Evolutionary conservation across 768 basidiomycete genomes (phyloP).

Genomic region (Calocera viscosa): DNA sequence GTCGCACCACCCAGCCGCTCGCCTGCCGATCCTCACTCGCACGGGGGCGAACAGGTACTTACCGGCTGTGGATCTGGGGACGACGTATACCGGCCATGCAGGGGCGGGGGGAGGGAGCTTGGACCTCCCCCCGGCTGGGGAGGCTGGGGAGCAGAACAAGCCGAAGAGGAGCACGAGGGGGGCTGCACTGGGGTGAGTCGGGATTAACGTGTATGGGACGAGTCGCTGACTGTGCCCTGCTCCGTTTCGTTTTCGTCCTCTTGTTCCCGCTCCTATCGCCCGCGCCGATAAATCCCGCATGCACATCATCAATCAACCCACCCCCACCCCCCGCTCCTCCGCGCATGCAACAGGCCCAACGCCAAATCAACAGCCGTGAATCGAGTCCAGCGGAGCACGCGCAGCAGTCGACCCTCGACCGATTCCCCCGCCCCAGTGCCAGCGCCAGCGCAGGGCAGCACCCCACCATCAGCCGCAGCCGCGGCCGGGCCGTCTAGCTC

Average conservation of each 20-base stretch:
- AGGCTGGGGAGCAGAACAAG: background rate
- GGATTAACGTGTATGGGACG: background rate
- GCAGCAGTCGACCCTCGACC: background rate
- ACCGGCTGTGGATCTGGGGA: background rate
- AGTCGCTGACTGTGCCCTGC: background rate
- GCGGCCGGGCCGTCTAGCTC: background rate
- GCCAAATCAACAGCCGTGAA: constrained; percentile 3
- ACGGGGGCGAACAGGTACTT: background rate
- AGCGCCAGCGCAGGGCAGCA: too few relatives aligned
- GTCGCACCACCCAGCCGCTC: background rate
- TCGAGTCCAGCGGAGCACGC: background rate
- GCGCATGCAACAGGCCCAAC: background rate
- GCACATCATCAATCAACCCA: background rate
- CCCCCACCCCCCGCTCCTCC: background rate
- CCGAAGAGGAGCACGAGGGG: constrained; percentile 7
- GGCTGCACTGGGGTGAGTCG: background rate
- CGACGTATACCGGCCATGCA: background rate
- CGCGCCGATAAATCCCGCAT: background rate
- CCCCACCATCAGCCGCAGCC: background rate
- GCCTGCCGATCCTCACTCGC: background rate
- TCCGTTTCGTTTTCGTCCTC: background rate
- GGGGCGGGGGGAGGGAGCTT: background rate
- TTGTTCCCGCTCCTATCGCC: background rate
- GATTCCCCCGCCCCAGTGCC: constrained; percentile 1
- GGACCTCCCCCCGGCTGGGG: background rate